Evolutionary conservation across 108 stramenopile genomes (phyloP).

Genomic region (Heterococcus sp.): DNA sequence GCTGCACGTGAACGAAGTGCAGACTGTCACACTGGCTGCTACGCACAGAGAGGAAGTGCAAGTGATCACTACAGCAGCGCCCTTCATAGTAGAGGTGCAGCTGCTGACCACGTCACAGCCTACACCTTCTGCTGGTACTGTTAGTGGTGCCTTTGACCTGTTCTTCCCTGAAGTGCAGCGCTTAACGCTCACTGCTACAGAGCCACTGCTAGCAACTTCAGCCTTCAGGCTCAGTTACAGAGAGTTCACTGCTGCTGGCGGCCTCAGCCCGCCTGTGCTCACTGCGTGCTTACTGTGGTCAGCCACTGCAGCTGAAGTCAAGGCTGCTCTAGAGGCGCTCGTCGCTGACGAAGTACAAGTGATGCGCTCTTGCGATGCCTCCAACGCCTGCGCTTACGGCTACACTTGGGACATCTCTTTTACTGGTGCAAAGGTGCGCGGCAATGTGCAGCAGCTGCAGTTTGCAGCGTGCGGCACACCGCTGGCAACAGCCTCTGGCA

Average conservation of each 20-base stretch:
- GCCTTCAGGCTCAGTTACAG: slow-evolving; percentile 24
- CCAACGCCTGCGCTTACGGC: slow-evolving; percentile 53
- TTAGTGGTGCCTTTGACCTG: slow-evolving; percentile 42
- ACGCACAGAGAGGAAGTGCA: slow-evolving; percentile 70
- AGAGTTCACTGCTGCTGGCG: neutral
- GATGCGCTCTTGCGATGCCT: slow-evolving; percentile 57
- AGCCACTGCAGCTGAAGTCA: slow-evolving; percentile 58
- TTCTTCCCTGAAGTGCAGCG: slow-evolving; percentile 49
- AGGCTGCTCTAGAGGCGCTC: slow-evolving; percentile 62
- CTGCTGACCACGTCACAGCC: slow-evolving; percentile 52
- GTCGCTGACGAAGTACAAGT: slow-evolving; percentile 55
- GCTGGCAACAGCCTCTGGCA: slow-evolving; percentile 15
- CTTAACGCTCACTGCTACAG: neutral
- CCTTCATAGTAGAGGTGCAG: slow-evolving; percentile 68
- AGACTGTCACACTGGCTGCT: slow-evolving; percentile 64
- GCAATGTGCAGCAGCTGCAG: slow-evolving; percentile 17
- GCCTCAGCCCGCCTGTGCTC: too few relatives aligned
- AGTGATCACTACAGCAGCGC: slow-evolving; percentile 62
- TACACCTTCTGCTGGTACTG: slow-evolving; percentile 6
- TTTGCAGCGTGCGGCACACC: neutral
- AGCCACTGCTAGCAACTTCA: neutral
- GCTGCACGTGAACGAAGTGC: slow-evolving; percentile 64
- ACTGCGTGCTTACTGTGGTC: neutral
- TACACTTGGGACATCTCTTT: slow-evolving; percentile 62
- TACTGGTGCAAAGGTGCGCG: slow-evolving; percentile 51